These are phyloP conservation scores for Cicer bijugum DNA, from an alignment of 306 rosid genomes.

Conservation along the genomic window DNA sequence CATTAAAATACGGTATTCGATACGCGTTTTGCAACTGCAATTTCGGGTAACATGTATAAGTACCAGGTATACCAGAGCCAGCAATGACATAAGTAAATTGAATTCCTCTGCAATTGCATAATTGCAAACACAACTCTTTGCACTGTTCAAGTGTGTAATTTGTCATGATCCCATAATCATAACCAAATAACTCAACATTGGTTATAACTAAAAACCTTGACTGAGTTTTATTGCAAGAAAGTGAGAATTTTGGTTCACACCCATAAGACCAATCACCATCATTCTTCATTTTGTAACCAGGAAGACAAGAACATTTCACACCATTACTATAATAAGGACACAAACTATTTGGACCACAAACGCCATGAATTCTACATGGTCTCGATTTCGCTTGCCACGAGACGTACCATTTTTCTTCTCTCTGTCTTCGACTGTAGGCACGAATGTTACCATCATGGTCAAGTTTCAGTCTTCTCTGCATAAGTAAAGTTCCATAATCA, in stretches of 20 bases:
- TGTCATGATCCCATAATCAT: slow-evolving; percentile 42
- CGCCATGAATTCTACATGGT: slow-evolving; percentile 60
- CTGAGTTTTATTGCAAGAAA: slow-evolving; percentile 40
- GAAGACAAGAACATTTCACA: slow-evolving; percentile 50
- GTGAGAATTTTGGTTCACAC: slow-evolving; percentile 49
- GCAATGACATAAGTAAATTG: slow-evolving; percentile 27
- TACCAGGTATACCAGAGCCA: neutral
- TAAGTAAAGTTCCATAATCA: slow-evolving; percentile 46
- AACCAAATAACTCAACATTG: slow-evolving; percentile 56
- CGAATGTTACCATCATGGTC: slow-evolving; percentile 63
- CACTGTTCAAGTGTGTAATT: slow-evolving; percentile 51
- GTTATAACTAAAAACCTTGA: slow-evolving; percentile 35
- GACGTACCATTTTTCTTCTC: slow-evolving; percentile 46
- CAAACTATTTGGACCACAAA: slow-evolving; percentile 55
- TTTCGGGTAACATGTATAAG: slow-evolving; percentile 54
- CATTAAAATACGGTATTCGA: slow-evolving; percentile 43
- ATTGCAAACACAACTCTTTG: slow-evolving; percentile 44
- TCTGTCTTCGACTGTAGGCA: slow-evolving; percentile 46
- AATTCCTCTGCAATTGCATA: slow-evolving; percentile 53
- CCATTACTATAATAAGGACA: slow-evolving; percentile 43
- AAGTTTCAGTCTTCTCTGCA: slow-evolving; percentile 53
- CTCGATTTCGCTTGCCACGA: slow-evolving; percentile 57
- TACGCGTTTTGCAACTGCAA: slow-evolving; percentile 52
- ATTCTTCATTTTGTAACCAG: slow-evolving; percentile 48
- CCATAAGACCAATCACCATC: slow-evolving; percentile 51